Evolutionary conservation across 345 rosid genomes (phyloP).

Genomic region (Acer yangbiense): DNA sequence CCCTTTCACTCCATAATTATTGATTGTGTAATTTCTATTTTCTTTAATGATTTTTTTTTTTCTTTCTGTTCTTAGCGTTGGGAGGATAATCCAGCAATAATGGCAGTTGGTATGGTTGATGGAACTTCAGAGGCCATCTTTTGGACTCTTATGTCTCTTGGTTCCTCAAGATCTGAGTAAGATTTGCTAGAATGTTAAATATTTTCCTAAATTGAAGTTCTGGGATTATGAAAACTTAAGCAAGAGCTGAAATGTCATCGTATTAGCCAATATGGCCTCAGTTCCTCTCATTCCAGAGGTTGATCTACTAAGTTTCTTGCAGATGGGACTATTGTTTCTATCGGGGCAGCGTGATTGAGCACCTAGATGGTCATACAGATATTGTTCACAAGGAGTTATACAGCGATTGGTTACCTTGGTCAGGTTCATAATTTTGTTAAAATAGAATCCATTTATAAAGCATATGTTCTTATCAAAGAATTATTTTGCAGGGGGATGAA

Average conservation of each 20-base stretch:
- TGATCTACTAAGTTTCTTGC: constrained; percentile 27
- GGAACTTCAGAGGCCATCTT: constrained; percentile 88
- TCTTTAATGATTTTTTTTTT: background rate
- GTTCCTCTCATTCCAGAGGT: background rate
- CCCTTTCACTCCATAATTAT: background rate
- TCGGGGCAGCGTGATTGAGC: constrained; percentile 76
- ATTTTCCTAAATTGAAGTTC: background rate
- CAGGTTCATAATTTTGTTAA: constrained; percentile 17
- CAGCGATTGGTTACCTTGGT: constrained; percentile 89
- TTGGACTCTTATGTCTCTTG: constrained; percentile 76
- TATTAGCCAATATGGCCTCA: background rate
- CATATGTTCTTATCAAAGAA: constrained; percentile 8
- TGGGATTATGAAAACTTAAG: background rate
- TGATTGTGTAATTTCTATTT: background rate
- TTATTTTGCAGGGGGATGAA: constrained; percentile 63
- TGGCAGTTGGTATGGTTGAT: constrained; percentile 90
- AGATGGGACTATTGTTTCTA: constrained; percentile 94
- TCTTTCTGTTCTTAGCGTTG: constrained; percentile 54
- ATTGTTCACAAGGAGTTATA: constrained; percentile 63
- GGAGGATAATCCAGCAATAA: constrained; percentile 92
- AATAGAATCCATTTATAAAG: background rate
- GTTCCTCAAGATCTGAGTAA: constrained; percentile 86
- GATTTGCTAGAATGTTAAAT: constrained; percentile 29
- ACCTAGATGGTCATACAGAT: constrained; percentile 91
- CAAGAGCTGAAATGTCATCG: background rate